These are phyloP conservation scores for Aspergillus jensenii DNA, from an alignment of 2,329 filamentous ascomycete species.

Conservation along the genomic window DNA sequence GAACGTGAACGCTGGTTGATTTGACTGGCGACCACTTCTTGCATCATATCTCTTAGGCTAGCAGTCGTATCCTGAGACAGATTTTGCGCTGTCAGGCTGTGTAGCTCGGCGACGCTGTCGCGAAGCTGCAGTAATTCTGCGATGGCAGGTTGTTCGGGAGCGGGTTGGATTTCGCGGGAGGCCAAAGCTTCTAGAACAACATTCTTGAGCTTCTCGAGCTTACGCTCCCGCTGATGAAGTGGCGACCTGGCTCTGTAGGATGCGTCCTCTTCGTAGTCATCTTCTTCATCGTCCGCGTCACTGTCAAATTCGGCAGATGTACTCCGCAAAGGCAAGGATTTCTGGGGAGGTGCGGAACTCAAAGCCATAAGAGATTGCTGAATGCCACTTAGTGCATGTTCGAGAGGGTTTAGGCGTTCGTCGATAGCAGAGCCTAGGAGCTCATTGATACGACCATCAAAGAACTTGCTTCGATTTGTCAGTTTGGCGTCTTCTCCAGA, in stretches of 20 bases:
- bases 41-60: conserved; percentile 62
- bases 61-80: conserved; percentile 41
- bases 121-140: conserved; percentile 41
- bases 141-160: conserved; percentile 26
- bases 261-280: conserved; percentile 57
- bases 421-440: conserved; percentile 77
- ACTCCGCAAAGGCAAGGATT: conserved; percentile 62
- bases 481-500: conserved; percentile 83
- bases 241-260: conserved; percentile 73
- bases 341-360: conserved; percentile 54
- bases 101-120: conserved; percentile 39
- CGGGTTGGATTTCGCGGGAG: conserved; percentile 39
- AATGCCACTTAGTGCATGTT: conserved; percentile 74
- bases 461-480: conserved; percentile 78
- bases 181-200: conserved; percentile 66
- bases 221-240: conserved; percentile 65
- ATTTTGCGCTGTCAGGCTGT: conserved; percentile 41
- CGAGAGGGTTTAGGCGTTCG: conserved; percentile 74
- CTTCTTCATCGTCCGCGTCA: conserved; percentile 93
- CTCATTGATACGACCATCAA: conserved; percentile 85
- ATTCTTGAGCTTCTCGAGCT: conserved; percentile 74
- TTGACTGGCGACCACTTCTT: conserved; percentile 61
- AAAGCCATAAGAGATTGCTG: conserved; percentile 66
- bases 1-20: conserved; percentile 54
- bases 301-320: conserved; percentile 74